Conservation (phyloP, 106 monocot species). For the Dioscorea dumetorum region DNA sequence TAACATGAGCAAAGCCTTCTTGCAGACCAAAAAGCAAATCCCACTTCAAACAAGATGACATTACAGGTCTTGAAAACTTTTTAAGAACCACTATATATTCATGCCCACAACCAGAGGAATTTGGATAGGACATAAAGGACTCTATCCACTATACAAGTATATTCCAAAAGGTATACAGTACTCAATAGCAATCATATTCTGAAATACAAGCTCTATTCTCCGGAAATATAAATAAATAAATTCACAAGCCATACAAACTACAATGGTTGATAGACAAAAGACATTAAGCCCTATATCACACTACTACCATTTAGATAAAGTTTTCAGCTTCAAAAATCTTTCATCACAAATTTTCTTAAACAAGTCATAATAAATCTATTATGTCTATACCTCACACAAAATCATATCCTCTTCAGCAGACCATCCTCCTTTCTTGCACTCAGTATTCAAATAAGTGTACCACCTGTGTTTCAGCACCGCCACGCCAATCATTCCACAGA, state of each 20-base stretch:
- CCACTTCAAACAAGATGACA: neutral
- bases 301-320: neutral
- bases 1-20: neutral
- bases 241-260: neutral
- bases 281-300: neutral
- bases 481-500: neutral
- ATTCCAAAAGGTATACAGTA: too few relatives aligned
- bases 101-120: too few relatives aligned
- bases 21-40: too few relatives aligned
- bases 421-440: slow-evolving; percentile 98
- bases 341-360: neutral
- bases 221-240: neutral
- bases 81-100: neutral
- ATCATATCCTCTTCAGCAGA: slow-evolving; percentile 85
- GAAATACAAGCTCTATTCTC: neutral
- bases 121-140: too few relatives aligned
- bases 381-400: slow-evolving; percentile 62
- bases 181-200: too few relatives aligned
- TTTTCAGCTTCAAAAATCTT: neutral
- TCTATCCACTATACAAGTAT: too few relatives aligned
- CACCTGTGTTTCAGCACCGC: slow-evolving; percentile 37
- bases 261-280: neutral
- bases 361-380: too few relatives aligned
- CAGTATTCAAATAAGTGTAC: slow-evolving; percentile 84
- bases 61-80: neutral